A percentile compares a stretch with the other conserved stretches of the same genome.
phyloP scores from a whole-genome alignment of 2,329 filamentous ascomycete species.

The Epichloe sibirici region DNA sequence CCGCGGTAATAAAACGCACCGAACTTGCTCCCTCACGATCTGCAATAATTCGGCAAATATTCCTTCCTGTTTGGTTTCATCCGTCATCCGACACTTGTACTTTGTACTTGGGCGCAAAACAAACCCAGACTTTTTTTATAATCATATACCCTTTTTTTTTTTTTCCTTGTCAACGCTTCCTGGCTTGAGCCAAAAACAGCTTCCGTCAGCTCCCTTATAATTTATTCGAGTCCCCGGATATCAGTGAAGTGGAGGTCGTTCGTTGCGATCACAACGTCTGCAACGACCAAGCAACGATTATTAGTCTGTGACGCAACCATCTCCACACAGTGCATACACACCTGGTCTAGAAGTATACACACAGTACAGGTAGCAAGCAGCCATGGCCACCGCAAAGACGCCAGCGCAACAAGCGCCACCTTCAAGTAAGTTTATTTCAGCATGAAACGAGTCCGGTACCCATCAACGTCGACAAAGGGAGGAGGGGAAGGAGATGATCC shows the following conservation, averaged over 20 bases:
- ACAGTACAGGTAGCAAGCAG: neutral
- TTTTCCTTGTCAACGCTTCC: too few species aligned
- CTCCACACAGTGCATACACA: neutral
- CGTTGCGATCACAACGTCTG: neutral
- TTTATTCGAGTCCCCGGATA: too few species aligned
- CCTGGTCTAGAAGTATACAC: too few species aligned
- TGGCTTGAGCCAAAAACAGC: too few species aligned
- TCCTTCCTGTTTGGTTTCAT: neutral
- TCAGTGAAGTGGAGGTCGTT: too few species aligned
- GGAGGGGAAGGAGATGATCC: neutral
- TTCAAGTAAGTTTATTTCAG: slow-evolving; percentile 4
- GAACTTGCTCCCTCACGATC: neutral
- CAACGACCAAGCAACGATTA: neutral
- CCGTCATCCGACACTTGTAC: neutral
- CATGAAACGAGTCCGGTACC: neutral
- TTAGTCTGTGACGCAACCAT: neutral
- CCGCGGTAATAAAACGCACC: neutral
- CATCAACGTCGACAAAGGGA: too few species aligned
- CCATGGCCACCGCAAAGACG: slow-evolving; percentile 6
- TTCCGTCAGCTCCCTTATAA: too few species aligned
- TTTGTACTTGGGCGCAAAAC: neutral
- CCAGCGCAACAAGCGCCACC: slow-evolving; percentile 6
- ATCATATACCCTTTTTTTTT: too few species aligned
- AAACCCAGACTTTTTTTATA: too few species aligned
- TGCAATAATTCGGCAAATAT: neutral